Evolutionary conservation across 257 asterid genomes (phyloP).

Genomic region (Anisodus acutangulus): DNA sequence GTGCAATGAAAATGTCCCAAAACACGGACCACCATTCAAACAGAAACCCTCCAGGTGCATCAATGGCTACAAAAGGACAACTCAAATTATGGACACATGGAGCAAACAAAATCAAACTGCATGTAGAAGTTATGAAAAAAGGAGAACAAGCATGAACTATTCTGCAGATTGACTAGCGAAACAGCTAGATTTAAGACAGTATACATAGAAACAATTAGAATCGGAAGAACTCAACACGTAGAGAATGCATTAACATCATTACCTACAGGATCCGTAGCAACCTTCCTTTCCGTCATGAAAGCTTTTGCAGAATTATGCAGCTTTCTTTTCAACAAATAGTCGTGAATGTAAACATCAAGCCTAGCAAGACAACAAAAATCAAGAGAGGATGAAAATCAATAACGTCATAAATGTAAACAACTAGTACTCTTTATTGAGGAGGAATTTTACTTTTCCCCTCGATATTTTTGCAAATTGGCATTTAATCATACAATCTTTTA

Average conservation of each 20-base stretch:
- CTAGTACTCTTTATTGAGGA: not conserved
- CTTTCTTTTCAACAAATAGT: constrained; percentile 87
- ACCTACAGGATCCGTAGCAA: constrained; percentile 99
- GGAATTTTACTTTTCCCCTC: constrained; percentile 5
- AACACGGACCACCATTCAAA: constrained; percentile 99
- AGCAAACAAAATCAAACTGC: not conserved
- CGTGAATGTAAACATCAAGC: constrained; percentile 99
- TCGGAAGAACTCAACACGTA: not conserved
- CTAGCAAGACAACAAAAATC: constrained; percentile 45
- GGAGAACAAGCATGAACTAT: not conserved
- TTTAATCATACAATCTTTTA: not conserved
- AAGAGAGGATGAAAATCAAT: not conserved
- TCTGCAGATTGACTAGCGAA: not conserved
- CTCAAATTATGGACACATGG: constrained; percentile 15
- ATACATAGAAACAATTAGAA: not conserved
- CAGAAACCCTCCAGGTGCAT: constrained; percentile 99
- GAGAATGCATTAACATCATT: constrained; percentile 33
- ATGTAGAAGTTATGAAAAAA: not conserved
- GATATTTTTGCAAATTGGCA: not conserved
- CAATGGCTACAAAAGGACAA: constrained; percentile 69
- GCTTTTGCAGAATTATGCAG: constrained; percentile 92
- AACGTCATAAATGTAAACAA: not conserved
- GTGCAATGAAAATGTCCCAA: constrained; percentile 98
- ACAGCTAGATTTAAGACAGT: not conserved
- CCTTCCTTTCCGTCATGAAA: constrained; percentile 98